Conservation (phyloP, 2,329 filamentous ascomycete genomes). For the Colletotrichum viniferum region DNA sequence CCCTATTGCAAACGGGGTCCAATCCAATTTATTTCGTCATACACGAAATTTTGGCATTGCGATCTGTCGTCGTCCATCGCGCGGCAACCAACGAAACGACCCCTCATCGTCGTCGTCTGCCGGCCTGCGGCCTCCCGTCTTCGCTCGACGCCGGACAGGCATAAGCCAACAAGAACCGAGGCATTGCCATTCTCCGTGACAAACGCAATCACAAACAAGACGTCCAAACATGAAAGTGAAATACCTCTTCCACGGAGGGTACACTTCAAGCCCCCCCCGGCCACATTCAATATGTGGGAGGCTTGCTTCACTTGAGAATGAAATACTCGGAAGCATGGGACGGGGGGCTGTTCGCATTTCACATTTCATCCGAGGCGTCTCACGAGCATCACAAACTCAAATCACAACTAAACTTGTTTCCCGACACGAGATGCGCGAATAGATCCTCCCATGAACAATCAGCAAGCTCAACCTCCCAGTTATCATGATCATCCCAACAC, state of each 20-base stretch:
- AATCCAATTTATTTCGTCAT: constrained; percentile 2
- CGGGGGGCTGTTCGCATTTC: too few relatives aligned
- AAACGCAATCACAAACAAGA: background rate
- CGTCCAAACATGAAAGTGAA: background rate
- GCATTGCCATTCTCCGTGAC: background rate
- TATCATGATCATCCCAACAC: background rate
- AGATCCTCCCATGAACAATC: background rate
- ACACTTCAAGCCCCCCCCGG: background rate
- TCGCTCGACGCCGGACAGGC: background rate
- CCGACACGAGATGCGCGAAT: background rate
- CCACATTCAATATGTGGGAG: background rate
- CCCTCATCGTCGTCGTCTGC: background rate
- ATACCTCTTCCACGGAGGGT: background rate
- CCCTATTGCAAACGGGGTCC: constrained; percentile 5
- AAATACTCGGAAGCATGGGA: background rate
- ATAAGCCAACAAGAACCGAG: background rate
- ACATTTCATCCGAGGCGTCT: background rate
- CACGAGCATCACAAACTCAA: background rate
- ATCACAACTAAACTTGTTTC: background rate
- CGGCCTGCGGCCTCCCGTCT: background rate
- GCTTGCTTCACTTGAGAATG: background rate
- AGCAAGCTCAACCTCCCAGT: background rate
- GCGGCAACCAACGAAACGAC: background rate
- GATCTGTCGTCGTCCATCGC: background rate
- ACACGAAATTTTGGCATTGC: background rate